Conservation (phyloP, 352 stramenopile species). For the Phytophthora quininea region DNA sequence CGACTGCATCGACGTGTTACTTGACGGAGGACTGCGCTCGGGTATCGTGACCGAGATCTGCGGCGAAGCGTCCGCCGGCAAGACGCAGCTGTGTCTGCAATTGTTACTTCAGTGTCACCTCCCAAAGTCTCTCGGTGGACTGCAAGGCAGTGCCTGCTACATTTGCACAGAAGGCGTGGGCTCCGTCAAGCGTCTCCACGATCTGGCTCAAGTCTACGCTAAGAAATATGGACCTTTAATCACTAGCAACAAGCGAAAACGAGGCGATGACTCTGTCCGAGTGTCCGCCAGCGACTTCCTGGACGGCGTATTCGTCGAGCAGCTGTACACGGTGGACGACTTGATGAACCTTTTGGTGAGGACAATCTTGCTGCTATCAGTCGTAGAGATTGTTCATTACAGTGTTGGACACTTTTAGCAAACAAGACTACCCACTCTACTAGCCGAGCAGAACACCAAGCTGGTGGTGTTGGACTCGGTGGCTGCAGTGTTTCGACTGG, state of each 20-base stretch:
- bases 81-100: conserved; percentile 84
- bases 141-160: conserved; percentile 76
- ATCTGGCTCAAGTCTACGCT: conserved; percentile 63
- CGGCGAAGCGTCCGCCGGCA: conserved; percentile 74
- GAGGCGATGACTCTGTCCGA: conserved; percentile 26
- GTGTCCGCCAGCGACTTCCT: conserved; percentile 50
- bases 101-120: conserved; percentile 74
- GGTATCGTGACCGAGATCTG: conserved; percentile 79
- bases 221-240: conserved; percentile 42
- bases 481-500: conserved; percentile 72
- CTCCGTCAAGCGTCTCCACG: conserved; percentile 73
- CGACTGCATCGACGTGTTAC: conserved; percentile 53
- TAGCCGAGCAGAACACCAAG: conserved; percentile 78
- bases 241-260: conserved; percentile 51
- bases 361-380: background rate
- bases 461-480: conserved; percentile 86
- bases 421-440: conserved; percentile 60
- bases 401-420: conserved; percentile 42
- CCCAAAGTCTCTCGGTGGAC: conserved; percentile 46
- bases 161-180: conserved; percentile 80
- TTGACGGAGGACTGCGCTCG: conserved; percentile 69
- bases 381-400: background rate
- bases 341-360: conserved; percentile 67
- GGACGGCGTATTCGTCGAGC: conserved; percentile 80
- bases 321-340: conserved; percentile 73